Percentiles rank a stretch among this genome's conserved stretches.
Conservation (phyloP, 305 asterid genomes). For the Fraxinus floribunda region DNA sequence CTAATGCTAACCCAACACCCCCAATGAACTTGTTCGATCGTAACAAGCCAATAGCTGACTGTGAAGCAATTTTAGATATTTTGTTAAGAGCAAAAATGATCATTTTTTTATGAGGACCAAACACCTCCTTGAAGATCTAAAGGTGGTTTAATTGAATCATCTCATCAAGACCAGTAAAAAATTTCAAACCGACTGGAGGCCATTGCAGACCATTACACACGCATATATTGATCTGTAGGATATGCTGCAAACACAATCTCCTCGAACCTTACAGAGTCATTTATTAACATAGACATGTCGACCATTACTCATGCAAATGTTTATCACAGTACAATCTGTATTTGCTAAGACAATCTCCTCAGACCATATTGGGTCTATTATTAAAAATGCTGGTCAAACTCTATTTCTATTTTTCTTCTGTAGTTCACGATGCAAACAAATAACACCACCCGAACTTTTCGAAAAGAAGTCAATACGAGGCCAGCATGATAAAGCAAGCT, state of each 20-base stretch:
- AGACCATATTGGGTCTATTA: neutral
- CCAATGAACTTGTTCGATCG: neutral
- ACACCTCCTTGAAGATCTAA: neutral
- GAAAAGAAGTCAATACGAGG: neutral
- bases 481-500: neutral
- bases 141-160: neutral
- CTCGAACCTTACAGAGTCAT: neutral
- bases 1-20: neutral
- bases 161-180: neutral
- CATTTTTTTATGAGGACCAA: neutral
- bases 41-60: neutral
- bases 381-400: neutral
- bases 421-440: neutral
- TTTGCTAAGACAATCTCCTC: neutral
- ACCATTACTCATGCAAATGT: neutral
- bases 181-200: neutral
- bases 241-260: neutral
- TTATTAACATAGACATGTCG: neutral
- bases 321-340: neutral
- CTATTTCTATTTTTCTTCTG: neutral
- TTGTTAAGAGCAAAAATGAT: neutral
- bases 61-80: neutral
- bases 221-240: neutral
- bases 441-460: neutral
- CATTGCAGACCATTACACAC: neutral